Conservation (phyloP, 495 filamentous ascomycete species). For the Penicillium paradoxum region DNA sequence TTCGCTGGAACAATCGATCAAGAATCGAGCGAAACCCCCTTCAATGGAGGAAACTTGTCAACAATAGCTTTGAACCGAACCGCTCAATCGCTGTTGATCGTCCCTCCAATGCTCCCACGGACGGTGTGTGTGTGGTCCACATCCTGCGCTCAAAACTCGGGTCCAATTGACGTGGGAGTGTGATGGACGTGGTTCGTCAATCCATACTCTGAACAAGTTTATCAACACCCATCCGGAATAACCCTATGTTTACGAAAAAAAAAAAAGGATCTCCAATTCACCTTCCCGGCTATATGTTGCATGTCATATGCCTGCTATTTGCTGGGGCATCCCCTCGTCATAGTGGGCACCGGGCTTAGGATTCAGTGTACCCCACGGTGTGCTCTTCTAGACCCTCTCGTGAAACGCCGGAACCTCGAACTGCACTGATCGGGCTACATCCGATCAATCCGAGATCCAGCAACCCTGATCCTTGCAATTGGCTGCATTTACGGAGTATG, state of each 20-base stretch:
- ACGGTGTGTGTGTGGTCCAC: too few relatives aligned
- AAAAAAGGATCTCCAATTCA: constrained; percentile 5
- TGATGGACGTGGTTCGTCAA: not conserved
- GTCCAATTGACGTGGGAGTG: too few relatives aligned
- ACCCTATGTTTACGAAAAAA: too few relatives aligned
- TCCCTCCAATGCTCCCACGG: too few relatives aligned
- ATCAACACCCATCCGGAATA: not conserved
- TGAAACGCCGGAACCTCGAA: constrained; percentile 14
- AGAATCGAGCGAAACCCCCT: not conserved
- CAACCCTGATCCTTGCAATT: not conserved
- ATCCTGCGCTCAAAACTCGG: too few relatives aligned
- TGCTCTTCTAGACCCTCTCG: constrained; percentile 16
- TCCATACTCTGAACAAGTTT: not conserved
- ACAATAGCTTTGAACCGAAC: too few relatives aligned
- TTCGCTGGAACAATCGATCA: too few relatives aligned
- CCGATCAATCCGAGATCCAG: constrained; percentile 3
- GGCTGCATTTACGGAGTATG: too few relatives aligned
- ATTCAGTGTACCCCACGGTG: constrained; percentile 18
- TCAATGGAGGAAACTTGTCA: not conserved
- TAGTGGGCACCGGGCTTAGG: constrained; percentile 5
- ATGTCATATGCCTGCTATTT: too few relatives aligned
- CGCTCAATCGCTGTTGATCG: too few relatives aligned
- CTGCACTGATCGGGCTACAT: not conserved
- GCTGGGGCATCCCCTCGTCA: constrained; percentile 13
- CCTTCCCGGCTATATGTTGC: constrained; percentile 15